Base-by-base conservation (phyloP, 305 asterid genomes). In the Fraxinus sp. region DNA sequence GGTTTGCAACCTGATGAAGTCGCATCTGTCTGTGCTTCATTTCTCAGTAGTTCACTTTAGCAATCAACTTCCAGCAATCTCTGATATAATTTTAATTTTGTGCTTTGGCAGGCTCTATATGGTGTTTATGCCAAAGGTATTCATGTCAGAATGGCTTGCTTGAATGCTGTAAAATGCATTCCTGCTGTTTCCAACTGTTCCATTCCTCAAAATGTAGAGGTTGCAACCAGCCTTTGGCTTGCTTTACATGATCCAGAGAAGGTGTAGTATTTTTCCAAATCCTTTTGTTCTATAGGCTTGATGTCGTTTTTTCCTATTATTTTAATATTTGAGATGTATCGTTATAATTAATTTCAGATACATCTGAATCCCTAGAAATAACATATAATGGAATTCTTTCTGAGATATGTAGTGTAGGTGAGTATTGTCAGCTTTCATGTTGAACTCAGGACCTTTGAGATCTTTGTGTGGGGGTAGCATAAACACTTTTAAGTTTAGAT, bases 151-250 rank as follows among this genome's bases (percentile, higher is more conserved):
- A 87, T 91, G 95, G 97, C 97, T 37, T 96, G 99, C 93, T 92
- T 96, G 86, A 92, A 91, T 86, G 98, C 99, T 78, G 97, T 93
- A 70, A 97, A 91, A 90, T 95, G 98, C 92, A 95, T 97, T 86
- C 99, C 98, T 64, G 95, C 98, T 64, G 95, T 95, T 87, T 90
- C 98, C 87, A 89, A 92, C 86, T 92, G 91, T 85, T 87, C 97
- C 55, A 87, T 93, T 86, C 97, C 98, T 80, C 93, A 92, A 84
- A 89, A 90, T 86, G 93, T 91, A 77, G 97, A 97, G 87, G 90
- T 95, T 86, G 98, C 98, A 35, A 97, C 98, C 82, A 89, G 91
- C 93, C 89, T 97, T 82, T 97, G 99, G 99, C 97, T 97, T 90
- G 99, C 98, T 80, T 87, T 95, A 86, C 99, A 97, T 87, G 99